Evolutionary conservation across 1,139 yeast species (phyloP), one percentile per base, ranked within the genome.

Genomic region (Debaryomyces sp.): DNA sequence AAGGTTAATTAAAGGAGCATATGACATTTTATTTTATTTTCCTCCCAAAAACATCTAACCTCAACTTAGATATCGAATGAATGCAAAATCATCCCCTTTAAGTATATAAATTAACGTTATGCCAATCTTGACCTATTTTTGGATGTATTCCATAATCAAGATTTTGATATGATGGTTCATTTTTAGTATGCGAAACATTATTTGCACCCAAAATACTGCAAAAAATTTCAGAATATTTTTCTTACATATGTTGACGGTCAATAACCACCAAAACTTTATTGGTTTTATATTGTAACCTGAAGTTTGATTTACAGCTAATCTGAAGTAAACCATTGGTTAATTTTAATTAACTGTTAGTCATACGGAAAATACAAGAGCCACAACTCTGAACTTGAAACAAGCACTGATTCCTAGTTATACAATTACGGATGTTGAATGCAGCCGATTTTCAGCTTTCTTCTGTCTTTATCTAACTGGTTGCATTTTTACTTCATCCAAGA

Each of bases 181-280:
- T 35, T 35, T 35, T 21, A 35, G 26, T 35, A 35, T 35, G 38
- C 38, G 38, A 35, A 35, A 13, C 18, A 35, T 21, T 21, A 35
- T 35, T 35, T 35, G 38, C 38, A 35, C 38, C 38, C 38, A 35
- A 35, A 32, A 32, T 15, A 15, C 8, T 32, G 9, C 35, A 8
- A 27, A 27, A 27, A 5, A 10, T 27, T 27, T n/a, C 12, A 10
- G 2, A 10, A 27, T 8, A 32, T 32, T 32, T 17, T 8, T n/a
- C 6, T 32, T 1, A 9, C 9, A 15, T 15, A 12, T 10, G 12
- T 27, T 10, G 13, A 12, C 8, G 1, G 3, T 10, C 1, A 12
- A 27, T 12, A 12, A 5, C 6, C 5, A 1, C 0, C 4, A 18
- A 18, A 18, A 18, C n/a, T n/a, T n/a, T n/a, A n/a, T n/a, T n/a